Evolutionary conservation across 2,329 filamentous ascomycete species (phyloP).

Genomic region (Nemania diffusa): DNA sequence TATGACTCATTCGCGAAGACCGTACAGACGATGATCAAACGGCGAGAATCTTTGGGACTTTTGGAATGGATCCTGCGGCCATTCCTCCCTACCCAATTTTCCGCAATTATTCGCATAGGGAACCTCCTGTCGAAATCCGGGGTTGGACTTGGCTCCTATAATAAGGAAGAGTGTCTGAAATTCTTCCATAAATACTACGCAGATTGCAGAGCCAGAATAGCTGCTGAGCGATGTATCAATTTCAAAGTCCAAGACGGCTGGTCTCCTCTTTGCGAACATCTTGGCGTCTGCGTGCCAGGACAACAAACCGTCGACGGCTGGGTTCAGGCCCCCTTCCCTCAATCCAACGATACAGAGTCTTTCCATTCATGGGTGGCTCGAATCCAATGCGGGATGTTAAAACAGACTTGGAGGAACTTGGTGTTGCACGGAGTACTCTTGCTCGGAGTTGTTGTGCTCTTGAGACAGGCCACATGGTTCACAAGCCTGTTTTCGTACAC

Average conservation of each 20-base stretch:
- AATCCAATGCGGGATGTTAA: conserved; percentile 24
- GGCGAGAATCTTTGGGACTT: conserved; percentile 22
- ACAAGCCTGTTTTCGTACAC: neutral
- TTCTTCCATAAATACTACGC: conserved; percentile 35
- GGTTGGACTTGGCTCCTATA: conserved; percentile 32
- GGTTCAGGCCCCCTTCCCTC: conserved; percentile 30
- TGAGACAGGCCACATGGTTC: neutral
- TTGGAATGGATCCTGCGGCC: conserved; percentile 28
- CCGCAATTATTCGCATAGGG: conserved; percentile 31
- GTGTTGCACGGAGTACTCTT: conserved; percentile 15
- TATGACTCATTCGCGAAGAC: conserved; percentile 33
- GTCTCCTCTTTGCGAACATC: conserved; percentile 30
- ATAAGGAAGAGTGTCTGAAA: conserved; percentile 26
- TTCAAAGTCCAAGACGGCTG: conserved; percentile 36
- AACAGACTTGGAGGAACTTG: conserved; percentile 23
- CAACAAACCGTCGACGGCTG: conserved; percentile 20
- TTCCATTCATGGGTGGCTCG: conserved; percentile 27
- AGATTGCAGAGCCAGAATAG: conserved; percentile 32
- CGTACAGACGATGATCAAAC: conserved; percentile 32
- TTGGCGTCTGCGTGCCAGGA: conserved; percentile 24
- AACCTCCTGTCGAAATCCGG: conserved; percentile 34
- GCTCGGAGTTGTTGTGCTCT: conserved; percentile 3
- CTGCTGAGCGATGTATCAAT: conserved; percentile 26
- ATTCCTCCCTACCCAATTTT: conserved; percentile 27
- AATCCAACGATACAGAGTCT: conserved; percentile 32